phyloP scores from a whole-genome alignment of 192 early-diverging fungal species.

The Allomyces macrogynus region DNA sequence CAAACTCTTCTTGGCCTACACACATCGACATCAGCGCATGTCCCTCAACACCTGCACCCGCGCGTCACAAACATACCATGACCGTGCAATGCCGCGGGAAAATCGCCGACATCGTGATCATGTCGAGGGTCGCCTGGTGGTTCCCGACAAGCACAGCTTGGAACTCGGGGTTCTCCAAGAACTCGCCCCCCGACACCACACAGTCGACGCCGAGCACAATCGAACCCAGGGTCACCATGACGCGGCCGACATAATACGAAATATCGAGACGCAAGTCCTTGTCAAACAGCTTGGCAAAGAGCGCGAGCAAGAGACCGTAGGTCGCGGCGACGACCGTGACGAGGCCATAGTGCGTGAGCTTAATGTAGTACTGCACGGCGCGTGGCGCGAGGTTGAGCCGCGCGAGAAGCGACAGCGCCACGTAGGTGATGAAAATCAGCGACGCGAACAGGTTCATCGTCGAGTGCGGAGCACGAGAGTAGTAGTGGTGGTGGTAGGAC shows the following conservation, averaged over 20 bases:
- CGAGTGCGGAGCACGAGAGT: no score
- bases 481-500: no score
- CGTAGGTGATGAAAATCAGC: no score
- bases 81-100: background rate
- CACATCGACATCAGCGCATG: background rate
- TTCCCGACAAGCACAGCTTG: background rate
- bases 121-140: background rate
- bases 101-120: background rate
- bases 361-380: background rate
- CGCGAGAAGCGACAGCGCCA: background rate
- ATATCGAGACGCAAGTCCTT: background rate
- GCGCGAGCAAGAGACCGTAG: background rate
- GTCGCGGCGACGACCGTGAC: background rate
- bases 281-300: background rate
- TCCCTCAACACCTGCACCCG: background rate
- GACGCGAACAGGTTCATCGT: no score
- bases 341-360: background rate
- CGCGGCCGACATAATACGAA: background rate
- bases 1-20: background rate
- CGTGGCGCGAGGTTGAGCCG: background rate
- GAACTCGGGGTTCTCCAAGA: background rate
- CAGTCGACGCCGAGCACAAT: background rate
- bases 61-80: background rate
- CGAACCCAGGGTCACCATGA: background rate
- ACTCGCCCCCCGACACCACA: background rate